Percentiles rank a stretch among this genome's conserved stretches.
Conservation (phyloP, 441 rosid genomes). For the California macrophylla region DNA sequence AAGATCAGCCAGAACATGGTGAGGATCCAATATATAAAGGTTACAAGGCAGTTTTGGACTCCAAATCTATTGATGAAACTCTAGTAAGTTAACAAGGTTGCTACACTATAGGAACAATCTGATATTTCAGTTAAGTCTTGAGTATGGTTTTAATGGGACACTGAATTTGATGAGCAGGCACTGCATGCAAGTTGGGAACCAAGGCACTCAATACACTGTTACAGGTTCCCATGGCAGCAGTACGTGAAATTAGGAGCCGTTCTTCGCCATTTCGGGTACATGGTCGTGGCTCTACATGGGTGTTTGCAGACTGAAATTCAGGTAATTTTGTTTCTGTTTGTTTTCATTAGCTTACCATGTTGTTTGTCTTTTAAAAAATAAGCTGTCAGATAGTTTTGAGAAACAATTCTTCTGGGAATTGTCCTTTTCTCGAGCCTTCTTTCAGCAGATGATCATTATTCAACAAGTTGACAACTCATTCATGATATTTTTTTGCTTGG, state of each 20-base stretch:
- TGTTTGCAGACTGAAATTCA: constrained; percentile 75
- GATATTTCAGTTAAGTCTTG: not conserved
- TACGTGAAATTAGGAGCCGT: constrained; percentile 73
- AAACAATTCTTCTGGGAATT: not conserved
- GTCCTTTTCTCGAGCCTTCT: not conserved
- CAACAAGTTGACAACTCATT: not conserved
- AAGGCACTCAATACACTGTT: constrained; percentile 48
- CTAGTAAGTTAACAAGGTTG: constrained; percentile 36
- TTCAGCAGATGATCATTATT: not conserved
- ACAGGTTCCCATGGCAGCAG: constrained; percentile 63
- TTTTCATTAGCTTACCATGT: not conserved
- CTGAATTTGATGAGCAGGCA: constrained; percentile 34
- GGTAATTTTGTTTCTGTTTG: constrained; percentile 27
- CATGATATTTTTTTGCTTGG: not conserved
- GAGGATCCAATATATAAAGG: constrained; percentile 66
- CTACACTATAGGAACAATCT: not conserved
- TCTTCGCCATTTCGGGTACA: constrained; percentile 78
- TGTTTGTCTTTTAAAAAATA: no score
- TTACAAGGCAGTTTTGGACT: constrained; percentile 73
- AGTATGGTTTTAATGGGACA: not conserved
- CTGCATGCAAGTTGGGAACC: constrained; percentile 86
- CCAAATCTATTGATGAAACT: constrained; percentile 74
- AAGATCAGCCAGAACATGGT: constrained; percentile 21
- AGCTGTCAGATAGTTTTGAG: not conserved
- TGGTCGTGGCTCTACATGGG: constrained; percentile 74